Base-by-base conservation (phyloP, 805 yeast genomes). In the Metschnikowia arizonensis region DNA sequence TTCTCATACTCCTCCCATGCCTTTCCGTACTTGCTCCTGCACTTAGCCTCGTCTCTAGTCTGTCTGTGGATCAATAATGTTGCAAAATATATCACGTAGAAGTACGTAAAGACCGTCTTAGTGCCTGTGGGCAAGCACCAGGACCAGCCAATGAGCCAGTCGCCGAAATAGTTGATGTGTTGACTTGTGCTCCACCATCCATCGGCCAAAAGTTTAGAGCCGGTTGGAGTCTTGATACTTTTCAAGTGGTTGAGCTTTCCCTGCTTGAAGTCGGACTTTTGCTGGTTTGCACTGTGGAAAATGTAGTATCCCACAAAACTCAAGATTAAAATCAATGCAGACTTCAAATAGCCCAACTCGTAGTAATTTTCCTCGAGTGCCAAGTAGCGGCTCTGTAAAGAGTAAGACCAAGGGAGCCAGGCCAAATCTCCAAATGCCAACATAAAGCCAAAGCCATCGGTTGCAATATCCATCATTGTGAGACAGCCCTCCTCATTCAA, bases 361-460 rank as follows among this genome's bases (percentile, higher is more conserved):
- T 82, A 65, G 19, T 82, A 81, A 49, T 81, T 78, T 24, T 63
- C 59, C 4, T 61, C 58, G 35, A 82, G 74, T 5, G 89, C 78
- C 51, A 91, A 68, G 61, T 82, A 93, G 50, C 98, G 77, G 2
- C 95, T 76, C 62, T 93, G 99, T 48, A 93, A 63, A 8, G 89
- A 77, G 63, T 93, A 93, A 1, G 95, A 77, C 73, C 91, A 91
- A 26, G 99, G 99, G 18, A 93, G 88, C 72, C 93, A 77, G 2
- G 93, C 82, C 57, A 93, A 74, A 62, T 93, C 99, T 24, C 99
- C 99, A 69, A 91, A 90, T 3, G 89, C 81, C 43, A 93, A 73
- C 99, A 93, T 93, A 67, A 83, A 90, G 1, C 99, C 99, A 62
- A 93, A 88, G 0, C 99, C 99, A 67, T 93, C 99, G 9, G 96